Percentiles rank a stretch among this genome's conserved stretches.
Evolutionary conservation across 2,329 filamentous ascomycete species (phyloP).

Genomic region (Diplodia seriata): DNA sequence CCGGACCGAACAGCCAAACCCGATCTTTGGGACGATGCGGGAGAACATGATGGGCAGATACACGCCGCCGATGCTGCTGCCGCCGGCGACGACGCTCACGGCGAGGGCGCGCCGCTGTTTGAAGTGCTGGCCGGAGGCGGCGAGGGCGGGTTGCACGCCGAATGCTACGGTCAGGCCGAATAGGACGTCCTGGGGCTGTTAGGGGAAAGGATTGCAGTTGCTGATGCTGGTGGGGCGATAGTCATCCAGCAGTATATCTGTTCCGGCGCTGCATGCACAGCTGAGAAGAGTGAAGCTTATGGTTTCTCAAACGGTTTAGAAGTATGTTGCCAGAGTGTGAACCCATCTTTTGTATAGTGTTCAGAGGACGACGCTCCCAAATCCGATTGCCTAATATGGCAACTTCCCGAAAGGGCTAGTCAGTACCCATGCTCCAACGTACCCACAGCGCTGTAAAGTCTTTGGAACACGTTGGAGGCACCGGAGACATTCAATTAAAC

Average conservation of each 20-base stretch:
- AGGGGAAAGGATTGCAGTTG: not conserved
- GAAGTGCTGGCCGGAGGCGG: constrained; percentile 33
- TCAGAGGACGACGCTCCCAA: not conserved
- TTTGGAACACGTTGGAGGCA: not conserved
- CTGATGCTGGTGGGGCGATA: too few relatives aligned
- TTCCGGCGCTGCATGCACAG: not conserved
- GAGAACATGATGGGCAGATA: constrained; percentile 32
- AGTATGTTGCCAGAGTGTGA: not conserved
- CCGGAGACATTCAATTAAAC: not conserved
- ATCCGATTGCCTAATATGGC: not conserved
- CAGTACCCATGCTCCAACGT: not conserved
- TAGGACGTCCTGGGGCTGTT: constrained; percentile 24
- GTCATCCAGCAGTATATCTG: not conserved
- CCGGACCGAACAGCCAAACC: constrained; percentile 31
- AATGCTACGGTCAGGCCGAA: constrained; percentile 32
- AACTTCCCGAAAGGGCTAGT: not conserved
- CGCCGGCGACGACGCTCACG: constrained; percentile 32
- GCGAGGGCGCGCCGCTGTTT: constrained; percentile 30
- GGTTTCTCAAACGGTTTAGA: not conserved
- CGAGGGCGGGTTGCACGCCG: constrained; percentile 31
- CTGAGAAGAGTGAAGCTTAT: not conserved
- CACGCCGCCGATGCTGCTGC: constrained; percentile 28
- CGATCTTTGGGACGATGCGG: constrained; percentile 28
- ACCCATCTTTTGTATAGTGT: not conserved
- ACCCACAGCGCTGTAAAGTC: not conserved